Base-by-base conservation (phyloP, 228 moss, liverwort and hornwort species). In the Sphagnum fallax region DNA sequence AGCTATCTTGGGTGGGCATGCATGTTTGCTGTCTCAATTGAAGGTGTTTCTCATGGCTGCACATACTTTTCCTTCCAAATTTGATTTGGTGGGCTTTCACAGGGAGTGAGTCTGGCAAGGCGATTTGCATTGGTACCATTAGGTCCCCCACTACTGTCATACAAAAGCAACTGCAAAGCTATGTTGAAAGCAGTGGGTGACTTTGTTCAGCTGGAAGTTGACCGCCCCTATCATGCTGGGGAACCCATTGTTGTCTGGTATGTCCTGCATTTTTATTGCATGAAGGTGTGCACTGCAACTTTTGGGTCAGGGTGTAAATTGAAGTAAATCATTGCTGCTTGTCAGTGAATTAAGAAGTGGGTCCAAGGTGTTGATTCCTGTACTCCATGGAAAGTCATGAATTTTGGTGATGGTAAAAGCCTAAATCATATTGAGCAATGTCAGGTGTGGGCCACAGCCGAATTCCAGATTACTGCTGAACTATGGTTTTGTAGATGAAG, bases 361-460 rank as follows among this genome's bases (percentile, higher is more conserved):
- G 5, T 63, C 8, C 62, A 9, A 10, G 4, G 16, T 10, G 8
- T 15, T 63, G 32, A 3, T 32, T 32, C 32, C 32, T 32, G 32
- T 32, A 32, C 32, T 32, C 32, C 32, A 32, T 32, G 32, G 32
- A 32, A 32, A 32, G 32, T 32, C 2, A 32, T 32, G 32, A 32
- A 32, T 32, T 32, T 32, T 32, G 32, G 32, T 32, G 32, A 32
- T 32, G 32, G 32, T 32, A 32, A 32, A 32, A 32, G 55, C 9
- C 55, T 8, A 55, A 8, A 55, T 12, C 8, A 55, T 55, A 55
- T 55, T 55, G 67, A 64, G 69, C 50, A 69, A 70, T 60, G 72
- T 76, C 86, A 97, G 93, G 93, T 98, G 98, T 74, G 98, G 98
- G 67, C 98, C 94, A 67, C 98, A 98, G 74, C 98, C 98, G 71